Conservation (phyloP, 2,329 filamentous ascomycete genomes). For the Akanthomyces muscarius region DNA sequence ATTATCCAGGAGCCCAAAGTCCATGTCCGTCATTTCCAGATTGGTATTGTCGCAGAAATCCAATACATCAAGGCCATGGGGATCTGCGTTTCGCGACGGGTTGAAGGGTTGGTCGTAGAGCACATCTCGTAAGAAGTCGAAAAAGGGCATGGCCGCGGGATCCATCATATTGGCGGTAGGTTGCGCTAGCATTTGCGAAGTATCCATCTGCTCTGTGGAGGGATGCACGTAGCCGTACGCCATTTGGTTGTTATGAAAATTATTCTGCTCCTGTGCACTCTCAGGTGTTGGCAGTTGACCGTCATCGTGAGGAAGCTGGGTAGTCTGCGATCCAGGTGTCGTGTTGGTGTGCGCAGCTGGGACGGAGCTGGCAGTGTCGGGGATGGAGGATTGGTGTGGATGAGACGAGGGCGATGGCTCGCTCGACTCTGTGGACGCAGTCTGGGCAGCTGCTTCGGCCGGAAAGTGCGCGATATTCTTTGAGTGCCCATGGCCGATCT, state of each 20-base stretch:
- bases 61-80: constrained; percentile 42
- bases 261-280: constrained; percentile 21
- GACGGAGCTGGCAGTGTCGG: constrained; percentile 21
- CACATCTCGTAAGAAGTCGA: constrained; percentile 48
- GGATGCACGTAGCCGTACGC: background rate
- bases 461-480: constrained; percentile 44
- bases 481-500: constrained; percentile 37
- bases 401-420: constrained; percentile 16
- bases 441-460: constrained; percentile 25
- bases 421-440: constrained; percentile 5
- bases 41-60: constrained; percentile 49
- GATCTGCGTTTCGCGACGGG: constrained; percentile 33
- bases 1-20: constrained; percentile 48
- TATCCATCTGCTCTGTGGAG: constrained; percentile 5
- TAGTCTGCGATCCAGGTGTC: constrained; percentile 25
- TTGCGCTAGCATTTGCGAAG: constrained; percentile 19
- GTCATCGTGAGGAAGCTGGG: constrained; percentile 30
- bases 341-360: constrained; percentile 23
- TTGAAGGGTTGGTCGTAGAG: constrained; percentile 44
- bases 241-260: constrained; percentile 17
- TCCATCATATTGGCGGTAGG: constrained; percentile 23
- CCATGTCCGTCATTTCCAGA: constrained; percentile 48
- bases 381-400: background rate
- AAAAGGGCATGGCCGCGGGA: constrained; percentile 40
- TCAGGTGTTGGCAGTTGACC: constrained; percentile 34